A percentile compares a stretch with the other conserved stretches of the same genome.
Conservation (phyloP, 2,329 filamentous ascomycete genomes). For the Arthrobotrys sphaeroides region DNA sequence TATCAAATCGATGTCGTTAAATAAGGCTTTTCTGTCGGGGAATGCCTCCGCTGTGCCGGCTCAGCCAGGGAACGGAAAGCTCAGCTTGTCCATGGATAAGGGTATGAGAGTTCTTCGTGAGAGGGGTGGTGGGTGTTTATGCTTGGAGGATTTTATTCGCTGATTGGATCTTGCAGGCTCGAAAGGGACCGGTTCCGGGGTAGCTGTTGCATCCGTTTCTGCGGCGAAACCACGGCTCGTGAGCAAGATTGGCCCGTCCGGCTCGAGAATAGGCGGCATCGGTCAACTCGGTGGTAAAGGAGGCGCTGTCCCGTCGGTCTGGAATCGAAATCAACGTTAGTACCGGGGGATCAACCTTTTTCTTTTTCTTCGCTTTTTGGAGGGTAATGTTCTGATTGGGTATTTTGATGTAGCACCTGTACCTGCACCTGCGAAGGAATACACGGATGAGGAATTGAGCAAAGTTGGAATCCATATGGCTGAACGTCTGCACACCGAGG, state of each 20-base stretch:
- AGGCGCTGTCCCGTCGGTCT: conserved; percentile 64
- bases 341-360: conserved; percentile 52
- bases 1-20: conserved; percentile 87
- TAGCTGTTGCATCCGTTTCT: conserved; percentile 11
- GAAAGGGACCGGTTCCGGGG: conserved; percentile 30
- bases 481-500: conserved; percentile 78
- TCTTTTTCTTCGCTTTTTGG: too few species aligned
- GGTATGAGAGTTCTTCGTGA: conserved; percentile 55
- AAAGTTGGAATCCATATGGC: conserved; percentile 88
- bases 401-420: conserved; percentile 63
- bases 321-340: conserved; percentile 89
- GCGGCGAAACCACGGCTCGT: conserved; percentile 57
- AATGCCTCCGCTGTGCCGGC: conserved; percentile 68
- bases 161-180: conserved; percentile 38
- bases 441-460: conserved; percentile 86
- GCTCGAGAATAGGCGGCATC: conserved; percentile 50
- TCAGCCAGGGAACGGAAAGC: conserved; percentile 62
- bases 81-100: conserved; percentile 64
- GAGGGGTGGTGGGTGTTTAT: not conserved
- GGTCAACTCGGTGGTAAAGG: conserved; percentile 52
- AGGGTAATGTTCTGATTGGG: not conserved
- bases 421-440: conserved; percentile 76
- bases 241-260: conserved; percentile 54
- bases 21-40: conserved; percentile 81
- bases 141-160: not conserved